phyloP scores from a whole-genome alignment of 352 stramenopile genomes.

The Globisporangium splendens region DNA sequence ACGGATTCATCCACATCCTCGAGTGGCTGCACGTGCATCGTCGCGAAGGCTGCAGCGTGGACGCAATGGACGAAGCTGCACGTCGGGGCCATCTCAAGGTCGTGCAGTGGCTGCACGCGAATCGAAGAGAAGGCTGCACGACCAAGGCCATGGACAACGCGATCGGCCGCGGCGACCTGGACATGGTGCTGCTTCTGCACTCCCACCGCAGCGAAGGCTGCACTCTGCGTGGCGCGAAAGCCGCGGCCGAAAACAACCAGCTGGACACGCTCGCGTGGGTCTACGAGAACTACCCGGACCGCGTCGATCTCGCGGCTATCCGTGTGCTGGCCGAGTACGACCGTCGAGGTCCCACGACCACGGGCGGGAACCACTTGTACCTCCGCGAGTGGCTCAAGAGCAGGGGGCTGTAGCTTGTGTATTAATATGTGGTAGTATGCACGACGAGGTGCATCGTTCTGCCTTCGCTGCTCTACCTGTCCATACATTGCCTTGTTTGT shows the following conservation, averaged over 20 bases:
- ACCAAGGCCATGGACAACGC: constrained; percentile 13
- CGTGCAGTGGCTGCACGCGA: constrained; percentile 36
- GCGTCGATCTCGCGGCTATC: background rate
- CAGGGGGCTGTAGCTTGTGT: background rate
- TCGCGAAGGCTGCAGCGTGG: constrained; percentile 17
- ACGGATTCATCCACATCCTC: constrained; percentile 30
- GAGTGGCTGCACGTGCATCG: constrained; percentile 30
- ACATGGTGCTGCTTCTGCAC: constrained; percentile 20
- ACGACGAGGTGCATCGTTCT: no score
- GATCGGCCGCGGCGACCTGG: constrained; percentile 10
- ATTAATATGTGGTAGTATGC: no score
- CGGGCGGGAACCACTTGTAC: background rate
- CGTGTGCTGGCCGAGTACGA: background rate
- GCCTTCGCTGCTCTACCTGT: no score
- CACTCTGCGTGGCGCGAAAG: background rate
- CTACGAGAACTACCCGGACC: background rate
- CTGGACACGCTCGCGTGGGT: constrained; percentile 3
- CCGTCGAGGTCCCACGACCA: background rate
- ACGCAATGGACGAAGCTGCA: constrained; percentile 18
- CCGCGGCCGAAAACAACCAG: constrained; percentile 8
- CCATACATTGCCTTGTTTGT: no score
- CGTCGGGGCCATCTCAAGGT: constrained; percentile 25
- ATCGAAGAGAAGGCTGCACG: constrained; percentile 26
- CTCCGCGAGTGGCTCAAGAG: background rate
- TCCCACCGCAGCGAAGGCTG: constrained; percentile 12